A percentile compares a stretch with the other conserved stretches of the same genome.
Conservation (phyloP, 2,329 filamentous ascomycete species). For the Atkinsonella hypoxylon region DNA sequence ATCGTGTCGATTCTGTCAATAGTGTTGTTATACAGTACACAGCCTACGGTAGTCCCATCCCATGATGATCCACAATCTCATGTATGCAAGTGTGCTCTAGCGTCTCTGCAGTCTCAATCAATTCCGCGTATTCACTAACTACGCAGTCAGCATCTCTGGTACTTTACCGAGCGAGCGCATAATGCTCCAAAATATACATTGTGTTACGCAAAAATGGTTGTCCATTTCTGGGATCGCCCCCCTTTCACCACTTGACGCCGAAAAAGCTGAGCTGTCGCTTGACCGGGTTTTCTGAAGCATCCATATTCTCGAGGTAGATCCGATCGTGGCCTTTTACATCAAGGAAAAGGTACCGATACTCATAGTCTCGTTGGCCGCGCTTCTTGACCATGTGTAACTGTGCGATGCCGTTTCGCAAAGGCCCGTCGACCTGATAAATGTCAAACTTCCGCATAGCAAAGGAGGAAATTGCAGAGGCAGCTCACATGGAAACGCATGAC, state of each 20-base stretch:
- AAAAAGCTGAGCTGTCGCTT: constrained; percentile 43
- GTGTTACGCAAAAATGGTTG: not conserved
- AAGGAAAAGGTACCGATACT: constrained; percentile 70
- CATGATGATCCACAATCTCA: too few species aligned
- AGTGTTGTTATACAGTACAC: too few species aligned
- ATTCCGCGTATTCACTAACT: too few species aligned
- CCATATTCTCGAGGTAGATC: constrained; percentile 53
- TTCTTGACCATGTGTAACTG: constrained; percentile 66
- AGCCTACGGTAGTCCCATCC: too few species aligned
- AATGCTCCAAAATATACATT: not conserved
- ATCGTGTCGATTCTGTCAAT: too few species aligned
- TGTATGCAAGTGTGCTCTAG: too few species aligned
- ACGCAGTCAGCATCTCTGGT: too few species aligned
- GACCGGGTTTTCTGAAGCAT: constrained; percentile 23
- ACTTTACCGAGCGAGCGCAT: too few species aligned
- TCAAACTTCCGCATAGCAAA: too few species aligned
- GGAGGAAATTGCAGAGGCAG: too few species aligned
- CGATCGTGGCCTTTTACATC: constrained; percentile 62
- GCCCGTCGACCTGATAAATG: constrained; percentile 55
- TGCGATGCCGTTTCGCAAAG: constrained; percentile 59
- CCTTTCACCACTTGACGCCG: constrained; percentile 44
- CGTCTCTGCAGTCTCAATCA: too few species aligned
- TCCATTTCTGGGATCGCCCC: not conserved
- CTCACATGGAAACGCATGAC: constrained; percentile 74
- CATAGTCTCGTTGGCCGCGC: constrained; percentile 51